These are phyloP conservation scores for Candida michaelii DNA, from an alignment of 805 yeast species.

Conservation along the genomic window DNA sequence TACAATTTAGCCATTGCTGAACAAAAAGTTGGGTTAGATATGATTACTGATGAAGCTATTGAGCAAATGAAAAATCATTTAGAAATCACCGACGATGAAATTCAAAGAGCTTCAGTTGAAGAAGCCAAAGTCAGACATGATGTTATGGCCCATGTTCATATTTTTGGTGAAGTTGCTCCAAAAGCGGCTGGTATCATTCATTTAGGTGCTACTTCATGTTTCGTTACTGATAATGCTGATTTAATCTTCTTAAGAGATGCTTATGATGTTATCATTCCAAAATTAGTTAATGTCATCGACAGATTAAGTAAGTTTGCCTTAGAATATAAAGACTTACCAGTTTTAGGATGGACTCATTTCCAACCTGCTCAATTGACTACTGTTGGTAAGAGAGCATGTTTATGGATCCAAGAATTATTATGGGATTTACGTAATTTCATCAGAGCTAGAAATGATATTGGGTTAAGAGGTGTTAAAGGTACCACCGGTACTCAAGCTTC, in stretches of 20 bases:
- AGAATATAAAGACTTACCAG: constrained; percentile 92
- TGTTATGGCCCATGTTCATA: constrained; percentile 99
- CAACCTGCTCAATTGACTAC: constrained; percentile 99
- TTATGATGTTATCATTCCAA: constrained; percentile 88
- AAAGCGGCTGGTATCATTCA: constrained; percentile 98
- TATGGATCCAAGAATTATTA: constrained; percentile 95
- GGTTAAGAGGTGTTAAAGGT: constrained; percentile 97
- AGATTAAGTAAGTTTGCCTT: constrained; percentile 85
- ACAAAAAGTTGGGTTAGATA: constrained; percentile 79
- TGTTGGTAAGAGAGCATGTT: constrained; percentile 95
- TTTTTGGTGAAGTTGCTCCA: constrained; percentile 89
- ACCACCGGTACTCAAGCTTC: constrained; percentile 99
- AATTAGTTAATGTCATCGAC: constrained; percentile 92
- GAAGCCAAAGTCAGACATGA: constrained; percentile 99
- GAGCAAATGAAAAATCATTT: constrained; percentile 79
- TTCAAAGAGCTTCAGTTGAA: constrained; percentile 82
- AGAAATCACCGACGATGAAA: constrained; percentile 88
- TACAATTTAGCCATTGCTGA: constrained; percentile 93
- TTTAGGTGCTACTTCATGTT: constrained; percentile 97
- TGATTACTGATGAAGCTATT: constrained; percentile 89
- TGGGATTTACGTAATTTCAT: constrained; percentile 97
- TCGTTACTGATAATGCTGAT: constrained; percentile 97
- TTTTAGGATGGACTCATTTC: constrained; percentile 98
- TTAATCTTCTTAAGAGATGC: constrained; percentile 95
- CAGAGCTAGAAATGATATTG: constrained; percentile 95